These are phyloP conservation scores for Skeletonema menzelii DNA, from an alignment of 108 stramenopile species.

Conservation along the genomic window DNA sequence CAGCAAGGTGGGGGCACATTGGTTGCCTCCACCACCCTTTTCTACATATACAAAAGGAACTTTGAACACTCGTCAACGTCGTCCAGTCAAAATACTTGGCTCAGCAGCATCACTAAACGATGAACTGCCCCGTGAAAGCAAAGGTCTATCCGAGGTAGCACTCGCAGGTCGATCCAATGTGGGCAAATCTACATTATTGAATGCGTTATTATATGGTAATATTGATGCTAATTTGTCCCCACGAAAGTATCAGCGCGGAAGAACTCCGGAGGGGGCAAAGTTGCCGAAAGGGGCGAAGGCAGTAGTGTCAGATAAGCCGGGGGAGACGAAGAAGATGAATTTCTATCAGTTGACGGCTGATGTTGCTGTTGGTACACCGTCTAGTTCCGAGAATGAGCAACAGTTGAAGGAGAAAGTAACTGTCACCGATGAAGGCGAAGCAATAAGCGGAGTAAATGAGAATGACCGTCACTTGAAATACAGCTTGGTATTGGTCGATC, in stretches of 20 bases:
- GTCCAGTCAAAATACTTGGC: slow-evolving; percentile 56
- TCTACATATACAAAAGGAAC: slow-evolving; percentile 17
- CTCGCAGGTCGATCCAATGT: slow-evolving; percentile 82
- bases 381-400: background rate
- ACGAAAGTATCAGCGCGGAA: slow-evolving; percentile 26
- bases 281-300: slow-evolving; percentile 81
- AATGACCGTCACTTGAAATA: background rate
- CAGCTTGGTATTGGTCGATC: slow-evolving; percentile 64
- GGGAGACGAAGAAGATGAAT: slow-evolving; percentile 70
- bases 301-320: slow-evolving; percentile 58
- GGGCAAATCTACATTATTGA: slow-evolving; percentile 77
- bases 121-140: slow-evolving; percentile 43
- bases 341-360: slow-evolving; percentile 76
- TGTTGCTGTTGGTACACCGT: background rate
- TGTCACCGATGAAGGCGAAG: background rate
- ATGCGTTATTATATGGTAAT: slow-evolving; percentile 75
- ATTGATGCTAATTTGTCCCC: slow-evolving; percentile 25
- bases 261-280: slow-evolving; percentile 46
- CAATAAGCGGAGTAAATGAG: background rate
- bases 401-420: background rate
- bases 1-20: slow-evolving; percentile 8
- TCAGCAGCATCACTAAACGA: slow-evolving; percentile 51
- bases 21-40: slow-evolving; percentile 56
- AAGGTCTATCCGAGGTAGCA: slow-evolving; percentile 58
- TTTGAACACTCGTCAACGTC: slow-evolving; percentile 19